phyloP scores from a whole-genome alignment of 2,329 filamentous ascomycete genomes.

The Pleoardoris graminearum region DNA sequence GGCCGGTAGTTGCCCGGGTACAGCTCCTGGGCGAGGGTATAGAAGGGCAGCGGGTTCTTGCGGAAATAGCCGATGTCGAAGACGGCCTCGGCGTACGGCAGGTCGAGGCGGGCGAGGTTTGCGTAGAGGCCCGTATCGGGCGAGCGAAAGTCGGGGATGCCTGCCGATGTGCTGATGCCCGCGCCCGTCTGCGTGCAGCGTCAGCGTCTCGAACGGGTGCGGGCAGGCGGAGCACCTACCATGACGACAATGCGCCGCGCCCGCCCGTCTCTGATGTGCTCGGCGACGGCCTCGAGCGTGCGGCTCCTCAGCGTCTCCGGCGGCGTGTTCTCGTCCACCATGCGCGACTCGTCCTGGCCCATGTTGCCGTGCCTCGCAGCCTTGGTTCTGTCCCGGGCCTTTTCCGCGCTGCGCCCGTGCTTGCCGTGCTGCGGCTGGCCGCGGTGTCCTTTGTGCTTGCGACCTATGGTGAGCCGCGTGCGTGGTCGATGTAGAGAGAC shows the following conservation, averaged over 20 bases:
- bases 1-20: constrained; percentile 89
- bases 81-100: constrained; percentile 88
- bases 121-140: constrained; percentile 92
- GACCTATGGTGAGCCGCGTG: constrained; percentile 52
- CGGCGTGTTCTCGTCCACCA: constrained; percentile 67
- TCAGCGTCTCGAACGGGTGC: neutral
- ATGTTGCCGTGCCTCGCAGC: constrained; percentile 59
- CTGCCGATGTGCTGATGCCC: constrained; percentile 75
- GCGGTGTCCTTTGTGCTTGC: constrained; percentile 53
- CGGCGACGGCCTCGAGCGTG: constrained; percentile 74
- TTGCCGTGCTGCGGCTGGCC: constrained; percentile 40
- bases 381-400: constrained; percentile 26
- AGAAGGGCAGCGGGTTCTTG: constrained; percentile 84
- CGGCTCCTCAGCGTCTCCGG: constrained; percentile 70
- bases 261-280: constrained; percentile 72
- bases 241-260: constrained; percentile 79
- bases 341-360: constrained; percentile 80
- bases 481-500: neutral
- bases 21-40: constrained; percentile 85
- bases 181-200: constrained; percentile 66
- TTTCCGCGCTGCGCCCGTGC: constrained; percentile 34
- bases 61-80: constrained; percentile 93
- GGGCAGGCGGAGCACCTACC: constrained; percentile 47
- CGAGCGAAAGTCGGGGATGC: constrained; percentile 91
- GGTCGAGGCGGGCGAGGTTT: constrained; percentile 81